Percentiles rank a stretch among this genome's conserved stretches.
Conservation (phyloP, 257 asterid species). For the Nemophila menziesii region DNA sequence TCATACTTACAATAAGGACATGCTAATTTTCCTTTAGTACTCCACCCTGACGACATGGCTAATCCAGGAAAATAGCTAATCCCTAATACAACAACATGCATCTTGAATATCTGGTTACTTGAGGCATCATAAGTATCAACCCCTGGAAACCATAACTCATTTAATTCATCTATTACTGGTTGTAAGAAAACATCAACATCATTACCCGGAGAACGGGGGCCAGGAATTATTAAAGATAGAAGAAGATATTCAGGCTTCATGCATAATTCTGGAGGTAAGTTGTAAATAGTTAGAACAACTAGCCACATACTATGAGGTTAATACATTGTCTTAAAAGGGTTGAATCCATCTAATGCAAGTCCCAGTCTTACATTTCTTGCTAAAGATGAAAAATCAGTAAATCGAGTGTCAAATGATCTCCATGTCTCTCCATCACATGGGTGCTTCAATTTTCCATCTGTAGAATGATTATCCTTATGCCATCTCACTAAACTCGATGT, state of each 20-base stretch:
- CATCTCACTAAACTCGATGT: neutral
- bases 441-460: neutral
- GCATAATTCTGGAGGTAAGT: neutral
- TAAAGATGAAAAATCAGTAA: neutral
- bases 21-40: slow-evolving; percentile 13
- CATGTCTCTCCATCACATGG: neutral
- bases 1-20: slow-evolving; percentile 9
- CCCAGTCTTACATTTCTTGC: neutral
- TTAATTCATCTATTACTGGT: neutral
- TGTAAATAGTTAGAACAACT: neutral
- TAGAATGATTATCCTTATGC: neutral
- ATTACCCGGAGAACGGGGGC: neutral
- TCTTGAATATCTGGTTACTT: neutral
- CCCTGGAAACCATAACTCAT: neutral
- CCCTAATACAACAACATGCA: neutral
- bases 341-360: neutral
- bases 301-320: neutral
- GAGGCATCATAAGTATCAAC: slow-evolving; percentile 3
- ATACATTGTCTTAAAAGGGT: neutral
- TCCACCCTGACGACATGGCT: slow-evolving; percentile 14
- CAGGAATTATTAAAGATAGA: neutral
- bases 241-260: slow-evolving; percentile 2
- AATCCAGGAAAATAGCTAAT: neutral
- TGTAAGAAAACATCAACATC: neutral
- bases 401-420: neutral